Percentiles rank a stretch among this genome's conserved stretches.
Evolutionary conservation across 2,329 filamentous ascomycete species (phyloP).

Genomic region (Fusarium guadeloupense): DNA sequence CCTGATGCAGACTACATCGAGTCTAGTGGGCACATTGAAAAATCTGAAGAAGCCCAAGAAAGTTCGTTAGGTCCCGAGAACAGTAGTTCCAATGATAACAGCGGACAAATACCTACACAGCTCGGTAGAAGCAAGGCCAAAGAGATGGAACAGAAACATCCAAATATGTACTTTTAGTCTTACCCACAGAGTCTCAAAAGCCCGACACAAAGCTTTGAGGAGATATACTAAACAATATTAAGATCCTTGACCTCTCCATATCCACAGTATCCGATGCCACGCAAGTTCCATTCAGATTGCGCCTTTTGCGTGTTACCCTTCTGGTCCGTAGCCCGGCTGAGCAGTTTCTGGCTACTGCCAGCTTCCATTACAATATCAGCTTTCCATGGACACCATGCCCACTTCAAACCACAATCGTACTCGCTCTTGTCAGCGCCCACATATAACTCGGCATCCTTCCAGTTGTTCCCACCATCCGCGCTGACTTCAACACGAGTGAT

Average conservation of each 20-base stretch:
- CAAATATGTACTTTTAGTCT: constrained; percentile 39
- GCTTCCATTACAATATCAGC: not conserved
- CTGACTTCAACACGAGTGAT: not conserved
- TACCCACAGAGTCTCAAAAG: not conserved
- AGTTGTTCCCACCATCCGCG: not conserved
- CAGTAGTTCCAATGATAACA: not conserved
- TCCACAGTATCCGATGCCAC: not conserved
- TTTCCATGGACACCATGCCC: not conserved
- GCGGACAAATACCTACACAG: not conserved
- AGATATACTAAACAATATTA: not conserved
- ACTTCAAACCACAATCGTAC: not conserved
- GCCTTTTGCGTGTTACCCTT: not conserved
- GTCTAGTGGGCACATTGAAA: not conserved
- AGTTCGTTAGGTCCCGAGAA: not conserved
- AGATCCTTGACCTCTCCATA: not conserved
- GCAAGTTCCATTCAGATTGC: not conserved
- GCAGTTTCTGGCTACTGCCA: not conserved
- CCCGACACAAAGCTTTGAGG: not conserved
- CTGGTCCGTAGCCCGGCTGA: not conserved
- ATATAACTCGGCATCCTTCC: not conserved
- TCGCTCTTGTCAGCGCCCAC: not conserved
- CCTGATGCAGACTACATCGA: not conserved
- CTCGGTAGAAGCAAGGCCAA: constrained; percentile 25
- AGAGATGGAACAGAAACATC: constrained; percentile 22
- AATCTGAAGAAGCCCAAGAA: not conserved